Percentiles rank a stretch among this genome's conserved stretches.
Conservation (phyloP, 352 stramenopile species). For the Globisporangium irregulare region DNA sequence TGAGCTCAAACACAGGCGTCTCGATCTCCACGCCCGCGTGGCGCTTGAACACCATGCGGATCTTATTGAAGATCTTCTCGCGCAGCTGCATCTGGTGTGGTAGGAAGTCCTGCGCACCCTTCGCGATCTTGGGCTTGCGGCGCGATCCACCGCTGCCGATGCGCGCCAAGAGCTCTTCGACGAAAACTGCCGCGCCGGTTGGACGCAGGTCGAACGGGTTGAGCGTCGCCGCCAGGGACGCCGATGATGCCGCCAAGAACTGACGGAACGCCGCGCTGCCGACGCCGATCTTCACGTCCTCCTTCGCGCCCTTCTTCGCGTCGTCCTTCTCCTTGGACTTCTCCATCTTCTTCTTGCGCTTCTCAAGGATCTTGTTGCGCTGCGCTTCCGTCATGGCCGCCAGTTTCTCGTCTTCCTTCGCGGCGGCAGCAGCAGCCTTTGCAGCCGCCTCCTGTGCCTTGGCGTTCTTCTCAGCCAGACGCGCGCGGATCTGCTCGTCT, state of each 20-base stretch:
- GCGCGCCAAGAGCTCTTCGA: slow-evolving; percentile 66
- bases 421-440: slow-evolving; percentile 64
- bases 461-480: slow-evolving; percentile 50
- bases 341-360: slow-evolving; percentile 80
- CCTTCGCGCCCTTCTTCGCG: slow-evolving; percentile 62
- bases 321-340: slow-evolving; percentile 82
- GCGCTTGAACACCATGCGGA: slow-evolving; percentile 97
- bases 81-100: slow-evolving; percentile 96
- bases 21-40: slow-evolving; percentile 98
- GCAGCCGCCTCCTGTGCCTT: slow-evolving; percentile 64
- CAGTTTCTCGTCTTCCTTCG: slow-evolving; percentile 85
- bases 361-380: slow-evolving; percentile 73
- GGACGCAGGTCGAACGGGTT: slow-evolving; percentile 64
- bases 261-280: slow-evolving; percentile 65
- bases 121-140: slow-evolving; percentile 86
- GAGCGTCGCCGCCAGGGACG: slow-evolving; percentile 22
- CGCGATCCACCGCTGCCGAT: slow-evolving; percentile 68
- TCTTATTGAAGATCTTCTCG: slow-evolving; percentile 96
- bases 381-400: slow-evolving; percentile 74
- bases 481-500: slow-evolving; percentile 53
- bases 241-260: slow-evolving; percentile 25
- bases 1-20: slow-evolving; percentile 98
- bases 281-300: slow-evolving; percentile 63
- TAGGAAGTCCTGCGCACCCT: slow-evolving; percentile 95
- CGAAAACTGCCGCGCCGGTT: slow-evolving; percentile 34